Evolutionary conservation across 1,284 basidiomycete species (phyloP).

Genomic region (Entoloma clypeatum): DNA sequence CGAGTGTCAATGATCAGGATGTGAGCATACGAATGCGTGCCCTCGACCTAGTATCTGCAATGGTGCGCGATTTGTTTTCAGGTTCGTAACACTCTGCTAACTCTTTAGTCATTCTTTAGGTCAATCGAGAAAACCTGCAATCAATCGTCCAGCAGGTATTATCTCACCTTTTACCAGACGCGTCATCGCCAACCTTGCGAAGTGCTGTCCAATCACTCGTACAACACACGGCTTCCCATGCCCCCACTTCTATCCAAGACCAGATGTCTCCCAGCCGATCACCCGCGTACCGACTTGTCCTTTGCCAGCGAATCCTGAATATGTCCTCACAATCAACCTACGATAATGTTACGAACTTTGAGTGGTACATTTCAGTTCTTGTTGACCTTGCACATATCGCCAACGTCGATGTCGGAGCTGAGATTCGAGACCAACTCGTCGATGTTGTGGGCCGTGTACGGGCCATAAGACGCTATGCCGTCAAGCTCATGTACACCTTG

Average conservation of each 20-base stretch:
- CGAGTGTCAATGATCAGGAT: conserved; percentile 90
- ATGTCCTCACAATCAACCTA: conserved; percentile 85
- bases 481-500: conserved; percentile 77
- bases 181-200: conserved; percentile 42
- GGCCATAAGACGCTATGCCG: conserved; percentile 73
- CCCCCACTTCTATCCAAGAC: conserved; percentile 33
- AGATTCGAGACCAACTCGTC: conserved; percentile 80
- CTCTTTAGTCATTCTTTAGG: conserved; percentile 41
- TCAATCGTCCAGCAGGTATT: conserved; percentile 87
- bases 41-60: conserved; percentile 88
- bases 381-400: conserved; percentile 87
- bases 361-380: conserved; percentile 95
- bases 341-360: conserved; percentile 86
- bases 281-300: conserved; percentile 78
- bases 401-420: conserved; percentile 68
- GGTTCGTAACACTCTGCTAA: conserved; percentile 9
- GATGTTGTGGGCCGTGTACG: conserved; percentile 85
- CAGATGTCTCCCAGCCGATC: conserved; percentile 57
- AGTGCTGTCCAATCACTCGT: conserved; percentile 62
- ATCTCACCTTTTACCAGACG: conserved; percentile 73
- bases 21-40: conserved; percentile 95
- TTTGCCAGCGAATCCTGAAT: conserved; percentile 77
- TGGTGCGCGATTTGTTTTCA: conserved; percentile 52
- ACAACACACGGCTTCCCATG: conserved; percentile 42
- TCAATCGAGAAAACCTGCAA: conserved; percentile 79